A percentile compares a stretch with the other conserved stretches of the same genome.
phyloP scores from a whole-genome alignment of 2,329 filamentous ascomycete species.

The Colletotrichum abscissum region DNA sequence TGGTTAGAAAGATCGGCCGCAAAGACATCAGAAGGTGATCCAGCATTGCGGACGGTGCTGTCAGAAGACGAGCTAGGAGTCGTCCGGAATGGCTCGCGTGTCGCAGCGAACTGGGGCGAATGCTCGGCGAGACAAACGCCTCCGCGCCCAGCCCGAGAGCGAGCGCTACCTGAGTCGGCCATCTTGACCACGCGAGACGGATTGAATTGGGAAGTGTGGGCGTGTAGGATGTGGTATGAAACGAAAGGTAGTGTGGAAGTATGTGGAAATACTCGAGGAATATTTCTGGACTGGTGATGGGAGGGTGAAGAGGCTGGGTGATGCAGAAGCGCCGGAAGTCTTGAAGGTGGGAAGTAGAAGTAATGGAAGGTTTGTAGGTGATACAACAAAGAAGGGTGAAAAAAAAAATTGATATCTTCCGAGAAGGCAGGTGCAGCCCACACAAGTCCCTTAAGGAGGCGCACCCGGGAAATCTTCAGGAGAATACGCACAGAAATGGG shows the following conservation, averaged over 20 bases:
- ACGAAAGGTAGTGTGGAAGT: background rate
- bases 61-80: conserved; percentile 20
- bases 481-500: background rate
- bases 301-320: background rate
- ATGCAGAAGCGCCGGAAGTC: background rate
- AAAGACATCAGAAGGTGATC: conserved; percentile 27
- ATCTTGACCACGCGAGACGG: background rate
- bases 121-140: conserved; percentile 31
- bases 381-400: background rate
- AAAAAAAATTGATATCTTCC: conserved; percentile 3
- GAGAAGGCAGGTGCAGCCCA: background rate
- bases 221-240: background rate
- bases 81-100: background rate
- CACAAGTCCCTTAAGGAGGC: conserved; percentile 3
- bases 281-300: background rate
- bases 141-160: conserved; percentile 14
- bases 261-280: background rate
- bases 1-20: conserved; percentile 11
- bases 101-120: conserved; percentile 5
- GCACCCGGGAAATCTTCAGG: background rate
- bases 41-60: conserved; percentile 16
- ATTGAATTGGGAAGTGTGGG: background rate
- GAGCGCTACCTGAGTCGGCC: conserved; percentile 6
- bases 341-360: background rate
- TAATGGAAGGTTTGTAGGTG: background rate